Evolutionary conservation across 495 filamentous ascomycete species (phyloP).

Genomic region (Glarea lozoyensis): DNA sequence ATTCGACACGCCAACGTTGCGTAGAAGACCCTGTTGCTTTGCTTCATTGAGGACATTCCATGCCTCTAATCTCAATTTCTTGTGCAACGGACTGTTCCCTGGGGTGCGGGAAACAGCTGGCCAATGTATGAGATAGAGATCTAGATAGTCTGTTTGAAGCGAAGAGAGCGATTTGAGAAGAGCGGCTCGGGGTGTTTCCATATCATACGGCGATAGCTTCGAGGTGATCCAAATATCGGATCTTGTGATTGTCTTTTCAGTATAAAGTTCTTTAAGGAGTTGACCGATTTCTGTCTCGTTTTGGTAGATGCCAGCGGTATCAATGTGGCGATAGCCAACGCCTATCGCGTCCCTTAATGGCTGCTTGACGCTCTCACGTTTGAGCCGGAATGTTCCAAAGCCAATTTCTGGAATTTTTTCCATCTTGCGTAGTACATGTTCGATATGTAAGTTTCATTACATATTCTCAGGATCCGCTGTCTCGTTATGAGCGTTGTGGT

Average conservation of each 20-base stretch:
- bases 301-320: slow-evolving; percentile 5
- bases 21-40: slow-evolving; percentile 40
- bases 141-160: slow-evolving; percentile 67
- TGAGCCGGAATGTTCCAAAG: slow-evolving; percentile 5
- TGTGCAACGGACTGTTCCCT: not conserved
- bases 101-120: slow-evolving; percentile 25
- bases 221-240: slow-evolving; percentile 72
- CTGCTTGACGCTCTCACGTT: not conserved
- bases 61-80: slow-evolving; percentile 1
- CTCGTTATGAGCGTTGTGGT: too few relatives aligned
- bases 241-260: slow-evolving; percentile 28
- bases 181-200: slow-evolving; percentile 51
- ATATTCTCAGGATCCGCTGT: not conserved
- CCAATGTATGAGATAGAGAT: slow-evolving; percentile 74
- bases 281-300: slow-evolving; percentile 8
- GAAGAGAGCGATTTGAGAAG: slow-evolving; percentile 59
- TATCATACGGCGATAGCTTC: slow-evolving; percentile 71
- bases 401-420: slow-evolving; percentile 3
- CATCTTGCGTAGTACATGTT: not conserved
- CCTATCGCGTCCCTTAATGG: not conserved
- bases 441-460: not conserved
- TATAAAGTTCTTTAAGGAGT: slow-evolving; percentile 3
- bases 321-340: slow-evolving; percentile 14
- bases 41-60: slow-evolving; percentile 3
- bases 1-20: slow-evolving; percentile 73